phyloP scores from a whole-genome alignment of 257 asterid genomes.

The Thymus mandschuricus region DNA sequence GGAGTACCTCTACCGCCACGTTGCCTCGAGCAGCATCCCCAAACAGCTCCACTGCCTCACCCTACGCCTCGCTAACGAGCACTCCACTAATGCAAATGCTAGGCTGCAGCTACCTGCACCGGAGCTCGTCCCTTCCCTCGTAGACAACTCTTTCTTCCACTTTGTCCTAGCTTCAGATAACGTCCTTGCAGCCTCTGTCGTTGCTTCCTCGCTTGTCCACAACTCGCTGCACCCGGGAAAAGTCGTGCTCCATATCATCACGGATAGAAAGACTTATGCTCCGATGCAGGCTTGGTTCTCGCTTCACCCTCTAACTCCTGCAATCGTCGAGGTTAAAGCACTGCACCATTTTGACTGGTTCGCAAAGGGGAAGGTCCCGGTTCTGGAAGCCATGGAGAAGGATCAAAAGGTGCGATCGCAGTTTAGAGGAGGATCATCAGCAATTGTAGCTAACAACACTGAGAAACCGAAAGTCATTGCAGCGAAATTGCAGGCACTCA shows the following conservation, averaged over 20 bases:
- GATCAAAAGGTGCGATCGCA: conserved; percentile 79
- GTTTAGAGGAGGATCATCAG: conserved; percentile 92
- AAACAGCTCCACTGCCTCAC: conserved; percentile 93
- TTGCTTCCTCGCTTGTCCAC: conserved; percentile 79
- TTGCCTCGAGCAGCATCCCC: conserved; percentile 97
- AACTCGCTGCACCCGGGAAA: conserved; percentile 71
- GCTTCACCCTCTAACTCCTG: conserved; percentile 71
- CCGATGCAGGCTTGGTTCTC: conserved; percentile 99
- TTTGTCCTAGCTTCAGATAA: conserved; percentile 94
- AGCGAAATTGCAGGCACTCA: conserved; percentile 91
- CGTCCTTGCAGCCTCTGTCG: conserved; percentile 91
- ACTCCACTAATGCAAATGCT: conserved; percentile 79
- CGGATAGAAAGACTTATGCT: conserved; percentile 82
- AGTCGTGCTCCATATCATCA: conserved; percentile 75
- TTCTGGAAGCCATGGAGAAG: conserved; percentile 97
- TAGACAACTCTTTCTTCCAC: conserved; percentile 83
- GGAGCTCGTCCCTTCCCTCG: conserved; percentile 81
- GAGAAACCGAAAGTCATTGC: conserved; percentile 83
- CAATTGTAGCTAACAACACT: conserved; percentile 79
- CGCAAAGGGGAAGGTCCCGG: conserved; percentile 87
- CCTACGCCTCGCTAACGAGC: conserved; percentile 83
- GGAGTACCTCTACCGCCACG: conserved; percentile 95
- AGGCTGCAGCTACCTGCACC: conserved; percentile 93
- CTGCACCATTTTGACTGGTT: conserved; percentile 97
- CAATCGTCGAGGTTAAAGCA: conserved; percentile 84